Percentiles rank a stretch among this genome's conserved stretches.
phyloP scores from a whole-genome alignment of 495 filamentous ascomycete genomes.

The Trichoderma reesei region DNA sequence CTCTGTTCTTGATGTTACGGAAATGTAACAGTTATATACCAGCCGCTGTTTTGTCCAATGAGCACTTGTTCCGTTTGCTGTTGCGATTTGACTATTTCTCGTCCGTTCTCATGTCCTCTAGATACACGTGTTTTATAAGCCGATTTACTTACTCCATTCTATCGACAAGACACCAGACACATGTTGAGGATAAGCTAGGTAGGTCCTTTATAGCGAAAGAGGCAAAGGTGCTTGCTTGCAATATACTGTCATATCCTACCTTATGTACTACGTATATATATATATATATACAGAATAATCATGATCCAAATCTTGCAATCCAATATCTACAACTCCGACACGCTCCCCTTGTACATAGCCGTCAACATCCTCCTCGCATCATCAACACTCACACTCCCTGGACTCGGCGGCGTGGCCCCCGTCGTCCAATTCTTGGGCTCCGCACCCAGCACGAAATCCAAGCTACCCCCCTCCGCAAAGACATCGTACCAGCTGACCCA shows the following conservation, averaged over 20 bases:
- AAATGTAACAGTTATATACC: neutral
- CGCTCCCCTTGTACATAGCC: neutral
- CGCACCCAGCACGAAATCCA: slow-evolving; percentile 52
- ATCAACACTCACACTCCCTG: slow-evolving; percentile 20
- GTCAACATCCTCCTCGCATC: neutral
- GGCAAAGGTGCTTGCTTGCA: too few species aligned
- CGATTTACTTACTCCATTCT: too few species aligned
- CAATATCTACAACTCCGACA: neutral
- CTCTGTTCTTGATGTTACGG: slow-evolving; percentile 1
- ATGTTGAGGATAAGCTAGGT: too few species aligned
- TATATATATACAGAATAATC: too few species aligned
- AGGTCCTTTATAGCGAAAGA: too few species aligned
- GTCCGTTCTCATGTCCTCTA: too few species aligned
- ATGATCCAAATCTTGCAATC: neutral
- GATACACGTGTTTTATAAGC: too few species aligned
- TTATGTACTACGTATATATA: neutral
- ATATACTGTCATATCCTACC: too few species aligned
- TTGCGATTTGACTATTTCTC: too few species aligned
- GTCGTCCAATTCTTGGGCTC: slow-evolving; percentile 46
- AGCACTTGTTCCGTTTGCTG: neutral
- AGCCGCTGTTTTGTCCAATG: neutral
- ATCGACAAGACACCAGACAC: neutral
- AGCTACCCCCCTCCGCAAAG: slow-evolving; percentile 49
- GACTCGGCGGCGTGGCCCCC: slow-evolving; percentile 46
- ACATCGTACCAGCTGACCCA: slow-evolving; percentile 58